A percentile compares a stretch with the other conserved stretches of the same genome.
Conservation (phyloP, 2,329 filamentous ascomycete species). For the Zalaria sp. region DNA sequence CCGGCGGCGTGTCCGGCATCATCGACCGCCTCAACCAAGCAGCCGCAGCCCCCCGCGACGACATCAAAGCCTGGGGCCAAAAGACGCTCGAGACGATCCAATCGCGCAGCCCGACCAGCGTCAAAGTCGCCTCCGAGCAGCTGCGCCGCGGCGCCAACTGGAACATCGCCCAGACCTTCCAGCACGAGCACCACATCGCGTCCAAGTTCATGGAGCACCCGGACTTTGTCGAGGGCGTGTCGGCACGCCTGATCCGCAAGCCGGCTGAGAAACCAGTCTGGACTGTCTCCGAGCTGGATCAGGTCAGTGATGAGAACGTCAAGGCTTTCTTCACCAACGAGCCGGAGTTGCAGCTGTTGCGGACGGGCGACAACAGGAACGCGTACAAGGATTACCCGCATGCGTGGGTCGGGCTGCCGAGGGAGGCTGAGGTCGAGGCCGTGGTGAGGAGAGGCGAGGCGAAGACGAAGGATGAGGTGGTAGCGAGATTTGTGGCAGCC, state of each 20-base stretch:
- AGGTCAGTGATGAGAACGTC: constrained; percentile 45
- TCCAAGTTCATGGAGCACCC: constrained; percentile 77
- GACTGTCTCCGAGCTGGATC: constrained; percentile 59
- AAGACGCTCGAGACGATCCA: constrained; percentile 63
- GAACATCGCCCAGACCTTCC: constrained; percentile 75
- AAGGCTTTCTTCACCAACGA: constrained; percentile 54
- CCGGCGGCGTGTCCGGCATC: constrained; percentile 52
- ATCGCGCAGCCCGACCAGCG: constrained; percentile 68
- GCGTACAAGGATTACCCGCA: constrained; percentile 66
- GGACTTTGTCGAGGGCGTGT: constrained; percentile 89
- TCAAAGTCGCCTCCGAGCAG: constrained; percentile 73
- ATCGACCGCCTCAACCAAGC: constrained; percentile 46
- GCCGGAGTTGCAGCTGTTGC: constrained; percentile 46
- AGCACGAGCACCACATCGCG: constrained; percentile 73
- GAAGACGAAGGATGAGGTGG: constrained; percentile 22
- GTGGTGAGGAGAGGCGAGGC: constrained; percentile 20
- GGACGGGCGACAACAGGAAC: constrained; percentile 21
- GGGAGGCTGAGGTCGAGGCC: constrained; percentile 46
- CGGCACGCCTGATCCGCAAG: constrained; percentile 62
- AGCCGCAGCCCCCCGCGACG: constrained; percentile 24
- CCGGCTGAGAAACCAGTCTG: constrained; percentile 53
- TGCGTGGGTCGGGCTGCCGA: constrained; percentile 54
- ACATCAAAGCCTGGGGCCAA: constrained; percentile 59
- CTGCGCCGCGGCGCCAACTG: constrained; percentile 64
- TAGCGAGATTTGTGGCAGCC: constrained; percentile 24